Evolutionary conservation across 108 stramenopile species (phyloP), one percentile per base, ranked within the genome.

Genomic region (Skeletonema menzelii): DNA sequence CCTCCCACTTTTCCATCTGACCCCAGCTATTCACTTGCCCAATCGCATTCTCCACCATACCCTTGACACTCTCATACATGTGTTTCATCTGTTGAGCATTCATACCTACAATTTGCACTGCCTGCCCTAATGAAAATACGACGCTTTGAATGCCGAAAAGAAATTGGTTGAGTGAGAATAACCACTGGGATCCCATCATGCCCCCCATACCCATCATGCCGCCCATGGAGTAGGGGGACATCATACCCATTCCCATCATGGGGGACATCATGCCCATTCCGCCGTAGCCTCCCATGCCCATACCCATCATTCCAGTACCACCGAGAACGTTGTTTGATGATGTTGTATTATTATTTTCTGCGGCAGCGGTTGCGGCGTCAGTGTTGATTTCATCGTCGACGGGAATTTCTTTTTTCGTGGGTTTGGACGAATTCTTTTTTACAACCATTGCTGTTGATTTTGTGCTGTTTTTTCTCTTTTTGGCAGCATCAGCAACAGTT

Each of bases 81-180:
- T 91, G 87, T 26, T 87, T 77, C 46, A 95, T 66, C 22, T 85
- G 87, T 40, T 95, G 90, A 42, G 91, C 87, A 76, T 95, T 95
- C 84, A 88, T 92, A 8, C 94, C 90, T 22, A 95, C 69, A 60
- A 95, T 83, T 59, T 95, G 86, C 5, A 95, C 85, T 4, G 88
- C 94, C 75, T 92, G 91, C 17, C 88, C 86, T 10, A 95, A 40
- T 4, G 91, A 91, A 70, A 91, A 95, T 2, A 95, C 75, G 0
- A 92, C 80, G 44, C 74, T 91, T 63, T 95, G 94, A 30, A 95
- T 71, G 0, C 89, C 83, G 67, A 87, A 92, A 22, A 95, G 53
- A 27, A 86, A 76, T 68, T 91, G 88, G 77, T 95, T 88, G 15
- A 92, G 56, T 19, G 72, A 74, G 28, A 81, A 61, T 1, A 80